Percentiles rank a stretch among this genome's conserved stretches.
Evolutionary conservation across 2,329 filamentous ascomycete species (phyloP).

Genomic region (Bertia moriformis): DNA sequence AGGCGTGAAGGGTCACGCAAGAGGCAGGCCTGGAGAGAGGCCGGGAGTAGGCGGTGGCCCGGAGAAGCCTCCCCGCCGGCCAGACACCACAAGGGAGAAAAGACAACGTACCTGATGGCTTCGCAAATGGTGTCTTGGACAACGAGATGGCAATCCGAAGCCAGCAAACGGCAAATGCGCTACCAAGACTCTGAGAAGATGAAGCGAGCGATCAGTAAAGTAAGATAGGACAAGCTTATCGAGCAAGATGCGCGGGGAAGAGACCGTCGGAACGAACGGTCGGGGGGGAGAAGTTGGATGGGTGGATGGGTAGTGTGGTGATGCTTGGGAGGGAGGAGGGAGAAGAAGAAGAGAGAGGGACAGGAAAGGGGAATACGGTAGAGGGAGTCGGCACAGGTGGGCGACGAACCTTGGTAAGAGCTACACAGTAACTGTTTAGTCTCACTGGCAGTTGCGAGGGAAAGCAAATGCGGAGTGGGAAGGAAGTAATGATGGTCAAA

Average conservation of each 20-base stretch:
- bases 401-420: too few relatives aligned
- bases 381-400: too few relatives aligned
- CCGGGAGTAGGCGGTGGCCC: background rate
- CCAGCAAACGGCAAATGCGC: conserved; percentile 7
- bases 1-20: too few relatives aligned
- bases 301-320: conserved; percentile 21
- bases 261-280: conserved; percentile 11
- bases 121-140: conserved; percentile 2
- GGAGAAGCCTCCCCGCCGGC: background rate
- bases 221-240: conserved; percentile 45
- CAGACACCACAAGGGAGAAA: background rate
- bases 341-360: too few relatives aligned
- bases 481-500: too few relatives aligned
- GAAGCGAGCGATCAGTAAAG: conserved; percentile 39
- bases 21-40: background rate
- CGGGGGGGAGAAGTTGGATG: conserved; percentile 23
- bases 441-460: too few relatives aligned
- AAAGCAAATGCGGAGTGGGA: too few relatives aligned
- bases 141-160: conserved; percentile 2
- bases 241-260: conserved; percentile 34
- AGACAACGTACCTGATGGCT: background rate
- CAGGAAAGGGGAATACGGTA: too few relatives aligned
- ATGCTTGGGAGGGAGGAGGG: too few relatives aligned
- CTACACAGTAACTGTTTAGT: too few relatives aligned
- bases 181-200: conserved; percentile 25